Evolutionary conservation across 1,139 yeast species (phyloP), one percentile per base, ranked within the genome.

Genomic region (Zygotorulaspora mrakii): DNA sequence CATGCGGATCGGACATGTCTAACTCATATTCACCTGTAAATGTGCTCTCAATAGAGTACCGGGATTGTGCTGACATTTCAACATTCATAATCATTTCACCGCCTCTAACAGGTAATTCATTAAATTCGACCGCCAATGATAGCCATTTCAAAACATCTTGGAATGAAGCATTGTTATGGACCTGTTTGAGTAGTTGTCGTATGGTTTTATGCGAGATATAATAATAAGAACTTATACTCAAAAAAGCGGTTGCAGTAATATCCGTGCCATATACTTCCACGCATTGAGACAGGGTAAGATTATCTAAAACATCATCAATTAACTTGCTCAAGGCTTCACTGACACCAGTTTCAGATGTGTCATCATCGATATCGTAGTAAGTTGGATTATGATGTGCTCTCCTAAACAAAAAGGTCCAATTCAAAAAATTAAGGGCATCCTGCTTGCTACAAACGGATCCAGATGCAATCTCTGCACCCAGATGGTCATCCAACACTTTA

Each of bases 351-450:
- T 77, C 69, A 2, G 79, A 65, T 1, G 70, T 67, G 52, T 84
- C 95, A 47, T 82, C 89, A 14, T 41, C 49, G 50, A 89, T 81
- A 1, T 94, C 95, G 56, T 94, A 94, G 57, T 83, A 94, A 0
- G 96, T 85, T 1, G 98, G 98, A 61, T 94, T 94, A 56, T 88
- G 89, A 57, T 89, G 95, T 2, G 94, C 91, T 54, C 99, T 75
- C 55, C 98, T 75, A 64, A 82, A 94, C 50, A 94, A 69, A 62
- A 91, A 94, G 0, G 99, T 94, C 94, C 97, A 89, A 0, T 94
- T 84, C 53, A 94, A 68, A 59, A 91, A 94, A 48, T 89, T 95
- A 73, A 91, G 69, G 0, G 97, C 97, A 40, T 87, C 91, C 57
- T 88, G 96, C 50, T 87, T 74, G 1, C 85, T 73, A 20, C 69